These are phyloP conservation scores for Panus rudis DNA, from an alignment of 768 basidiomycete species.

Conservation along the genomic window DNA sequence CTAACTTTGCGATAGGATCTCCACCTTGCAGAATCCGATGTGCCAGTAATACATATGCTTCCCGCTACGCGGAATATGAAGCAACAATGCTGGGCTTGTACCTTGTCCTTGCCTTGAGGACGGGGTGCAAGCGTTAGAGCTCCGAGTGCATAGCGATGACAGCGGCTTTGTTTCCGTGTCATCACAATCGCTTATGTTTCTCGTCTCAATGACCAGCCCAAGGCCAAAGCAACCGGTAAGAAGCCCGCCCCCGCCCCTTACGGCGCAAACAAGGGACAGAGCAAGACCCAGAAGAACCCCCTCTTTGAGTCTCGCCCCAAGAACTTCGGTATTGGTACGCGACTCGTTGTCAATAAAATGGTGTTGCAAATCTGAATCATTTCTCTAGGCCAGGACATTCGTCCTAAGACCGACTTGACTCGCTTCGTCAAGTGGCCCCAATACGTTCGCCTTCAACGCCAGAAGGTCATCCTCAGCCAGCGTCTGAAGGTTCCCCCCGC, in stretches of 20 bases:
- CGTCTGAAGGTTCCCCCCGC: conserved; percentile 97
- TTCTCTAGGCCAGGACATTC: conserved; percentile 81
- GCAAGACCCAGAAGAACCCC: conserved; percentile 86
- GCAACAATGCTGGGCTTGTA: conserved; percentile 42
- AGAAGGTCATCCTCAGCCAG: conserved; percentile 97
- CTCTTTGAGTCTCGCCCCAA: conserved; percentile 86
- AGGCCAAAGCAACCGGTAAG: conserved; percentile 74
- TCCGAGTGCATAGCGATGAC: conserved; percentile 37
- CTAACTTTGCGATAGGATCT: conserved; percentile 2
- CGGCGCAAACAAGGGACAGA: conserved; percentile 59
- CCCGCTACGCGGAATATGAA: conserved; percentile 30
- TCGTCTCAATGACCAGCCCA: conserved; percentile 93
- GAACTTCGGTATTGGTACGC: conserved; percentile 92
- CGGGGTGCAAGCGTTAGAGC: conserved; percentile 39
- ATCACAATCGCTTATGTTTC: conserved; percentile 22
- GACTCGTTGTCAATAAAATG: not conserved
- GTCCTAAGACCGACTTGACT: conserved; percentile 82
- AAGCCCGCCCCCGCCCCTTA: conserved; percentile 83
- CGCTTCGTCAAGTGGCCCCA: conserved; percentile 99
- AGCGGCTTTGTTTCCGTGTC: conserved; percentile 19
- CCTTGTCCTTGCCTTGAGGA: conserved; percentile 14
- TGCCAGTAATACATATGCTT: conserved; percentile 8
- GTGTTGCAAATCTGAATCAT: not conserved
- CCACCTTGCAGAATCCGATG: conserved; percentile 2
- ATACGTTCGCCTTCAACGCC: conserved; percentile 95